Evolutionary conservation across 75 land plant species (phyloP).

Genomic region (Pseudotsuga menziesii): DNA sequence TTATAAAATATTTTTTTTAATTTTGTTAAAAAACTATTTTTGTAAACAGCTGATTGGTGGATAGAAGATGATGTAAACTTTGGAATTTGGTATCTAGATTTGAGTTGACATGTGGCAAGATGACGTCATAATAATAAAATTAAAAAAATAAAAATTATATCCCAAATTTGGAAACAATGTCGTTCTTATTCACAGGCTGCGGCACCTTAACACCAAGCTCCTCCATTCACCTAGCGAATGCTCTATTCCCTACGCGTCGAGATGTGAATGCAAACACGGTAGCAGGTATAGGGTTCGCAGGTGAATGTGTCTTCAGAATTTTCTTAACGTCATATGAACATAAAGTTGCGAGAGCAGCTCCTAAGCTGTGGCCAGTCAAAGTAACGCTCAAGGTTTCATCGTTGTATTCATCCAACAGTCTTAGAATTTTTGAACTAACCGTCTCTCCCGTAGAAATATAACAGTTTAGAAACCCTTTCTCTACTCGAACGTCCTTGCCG

Average conservation of each 20-base stretch:
- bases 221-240: slow-evolving; percentile 43
- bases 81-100: no score
- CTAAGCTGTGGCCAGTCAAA: slow-evolving; percentile 67
- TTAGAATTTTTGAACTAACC: slow-evolving; percentile 21
- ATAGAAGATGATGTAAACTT: no score
- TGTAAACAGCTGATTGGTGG: no score
- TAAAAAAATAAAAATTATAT: no score
- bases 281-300: slow-evolving; percentile 27
- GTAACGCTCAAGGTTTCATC: slow-evolving; percentile 60
- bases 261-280: slow-evolving; percentile 62
- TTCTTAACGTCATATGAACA: slow-evolving; percentile 62
- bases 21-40: no score
- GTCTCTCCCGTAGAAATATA: neutral
- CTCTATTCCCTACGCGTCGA: slow-evolving; percentile 62
- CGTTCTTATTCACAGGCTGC: slow-evolving; percentile 57
- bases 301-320: slow-evolving; percentile 23
- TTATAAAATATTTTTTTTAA: no score
- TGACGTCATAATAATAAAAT: no score
- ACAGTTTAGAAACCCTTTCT: neutral
- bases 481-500: neutral
- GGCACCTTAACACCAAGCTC: slow-evolving; percentile 64
- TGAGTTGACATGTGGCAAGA: no score
- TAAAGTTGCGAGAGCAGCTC: slow-evolving; percentile 57
- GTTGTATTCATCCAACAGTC: slow-evolving; percentile 30
- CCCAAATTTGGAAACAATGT: slow-evolving; percentile 58